Evolutionary conservation across 2,329 filamentous ascomycete species (phyloP), one percentile per base, ranked within the genome.

Genomic region (Botrytis paeoniae): DNA sequence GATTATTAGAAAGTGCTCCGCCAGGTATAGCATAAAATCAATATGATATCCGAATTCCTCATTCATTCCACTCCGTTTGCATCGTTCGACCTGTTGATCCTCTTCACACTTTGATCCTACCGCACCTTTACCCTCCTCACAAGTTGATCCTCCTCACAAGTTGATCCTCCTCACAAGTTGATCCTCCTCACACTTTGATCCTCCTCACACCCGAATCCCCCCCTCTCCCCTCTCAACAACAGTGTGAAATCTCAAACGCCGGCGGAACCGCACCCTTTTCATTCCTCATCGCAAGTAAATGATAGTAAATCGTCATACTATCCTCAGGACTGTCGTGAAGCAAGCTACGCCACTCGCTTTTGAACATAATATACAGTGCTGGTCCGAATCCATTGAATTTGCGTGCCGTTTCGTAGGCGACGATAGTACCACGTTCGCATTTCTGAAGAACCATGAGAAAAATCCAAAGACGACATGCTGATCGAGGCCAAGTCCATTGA

Each of bases 141-240:
- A 51, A 4, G 0, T 5, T 25, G 0, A 0, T 0, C 22, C 4
- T n/a, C 10, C 12, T n/a, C 25, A 7, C 25, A n/a, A 6, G 37
- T 37, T 37, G 37, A 37, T 43, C 4, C 32, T 35, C 43, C 20
- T 45, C 20, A 10, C 43, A 9, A n/a, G n/a, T n/a, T n/a, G n/a
- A n/a, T n/a, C n/a, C n/a, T n/a, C n/a, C n/a, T n/a, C n/a, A n/a
- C n/a, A n/a, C n/a, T n/a, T n/a, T n/a, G n/a, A n/a, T n/a, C 41
- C 43, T 22, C 43, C 20, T 45, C 20, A 10, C 43, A 9, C 43
- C 43, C 8, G 2, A 22, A 9, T 48, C 3, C 22, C 22, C 22
- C 5, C 45, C 7, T 35, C 18, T 22, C 59, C 10, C 32, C 35
- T 60, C 32, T 61, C 51, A 57, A 29, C 51, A 57, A 29, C 12